A percentile compares a stretch with the other conserved stretches of the same genome.
phyloP scores from a whole-genome alignment of 2,329 filamentous ascomycete genomes.

The Fusarium humuli region DNA sequence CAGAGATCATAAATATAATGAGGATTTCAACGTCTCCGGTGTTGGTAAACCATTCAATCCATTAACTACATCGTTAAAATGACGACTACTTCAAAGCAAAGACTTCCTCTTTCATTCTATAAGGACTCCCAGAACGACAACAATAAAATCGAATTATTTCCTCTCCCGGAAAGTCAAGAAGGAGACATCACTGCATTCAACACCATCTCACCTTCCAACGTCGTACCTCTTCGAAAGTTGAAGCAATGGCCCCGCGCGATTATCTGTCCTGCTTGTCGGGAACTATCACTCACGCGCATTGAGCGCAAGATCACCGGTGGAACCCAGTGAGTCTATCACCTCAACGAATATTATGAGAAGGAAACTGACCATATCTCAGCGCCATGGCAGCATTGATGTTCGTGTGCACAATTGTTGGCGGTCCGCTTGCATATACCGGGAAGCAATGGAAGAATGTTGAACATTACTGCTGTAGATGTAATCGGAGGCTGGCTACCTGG shows the following conservation, averaged over 20 bases:
- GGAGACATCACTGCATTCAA: conserved; percentile 29
- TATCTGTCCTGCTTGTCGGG: conserved; percentile 38
- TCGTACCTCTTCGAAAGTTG: conserved; percentile 37
- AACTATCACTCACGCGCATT: conserved; percentile 38
- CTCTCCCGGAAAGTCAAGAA: not conserved
- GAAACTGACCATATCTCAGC: conserved; percentile 5
- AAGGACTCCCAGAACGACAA: not conserved
- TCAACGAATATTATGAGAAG: not conserved
- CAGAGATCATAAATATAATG: conserved; percentile 2
- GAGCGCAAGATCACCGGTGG: conserved; percentile 39
- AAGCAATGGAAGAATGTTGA: conserved; percentile 42
- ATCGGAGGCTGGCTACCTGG: conserved; percentile 36
- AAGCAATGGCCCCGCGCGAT: conserved; percentile 41
- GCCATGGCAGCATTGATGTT: conserved; percentile 41
- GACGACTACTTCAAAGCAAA: conserved; percentile 8
- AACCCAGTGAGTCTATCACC: conserved; percentile 33
- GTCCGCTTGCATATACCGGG: conserved; percentile 26
- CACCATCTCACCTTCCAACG: conserved; percentile 31
- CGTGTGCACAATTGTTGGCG: conserved; percentile 34
- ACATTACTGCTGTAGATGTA: conserved; percentile 44
- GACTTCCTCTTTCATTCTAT: not conserved
- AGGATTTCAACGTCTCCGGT: accelerated
- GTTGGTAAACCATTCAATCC: too few relatives aligned
- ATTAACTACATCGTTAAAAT: not conserved
- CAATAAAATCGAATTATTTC: conserved; percentile 26